Percentiles rank a stretch among this genome's conserved stretches.
phyloP scores from a whole-genome alignment of 2,329 filamentous ascomycete genomes.

The Lasiodiplodia gonubiensis region DNA sequence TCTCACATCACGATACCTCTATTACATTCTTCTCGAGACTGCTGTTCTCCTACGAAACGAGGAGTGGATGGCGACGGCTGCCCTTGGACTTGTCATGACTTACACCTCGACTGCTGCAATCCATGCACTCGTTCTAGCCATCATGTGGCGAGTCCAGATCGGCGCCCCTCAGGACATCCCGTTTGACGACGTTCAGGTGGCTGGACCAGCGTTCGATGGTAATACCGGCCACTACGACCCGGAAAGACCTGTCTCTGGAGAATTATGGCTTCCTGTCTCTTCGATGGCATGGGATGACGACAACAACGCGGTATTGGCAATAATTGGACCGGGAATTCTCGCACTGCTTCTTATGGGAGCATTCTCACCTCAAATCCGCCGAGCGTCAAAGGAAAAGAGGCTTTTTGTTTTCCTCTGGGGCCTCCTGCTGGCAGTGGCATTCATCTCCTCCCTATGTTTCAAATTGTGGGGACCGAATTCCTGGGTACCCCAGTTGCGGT shows the following conservation, averaged over 20 bases:
- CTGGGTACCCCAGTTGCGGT: neutral
- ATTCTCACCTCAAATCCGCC: neutral
- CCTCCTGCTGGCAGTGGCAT: too few species aligned
- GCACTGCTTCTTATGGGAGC: neutral
- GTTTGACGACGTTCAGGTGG: too few species aligned
- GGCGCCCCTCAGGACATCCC: too few species aligned
- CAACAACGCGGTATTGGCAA: neutral
- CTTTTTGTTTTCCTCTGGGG: neutral
- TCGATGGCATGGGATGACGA: neutral
- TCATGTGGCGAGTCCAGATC: neutral
- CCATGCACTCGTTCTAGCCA: neutral
- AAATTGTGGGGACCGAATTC: too few species aligned
- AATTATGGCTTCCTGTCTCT: neutral
- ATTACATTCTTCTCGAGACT: neutral
- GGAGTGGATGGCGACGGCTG: neutral
- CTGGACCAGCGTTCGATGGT: too few species aligned
- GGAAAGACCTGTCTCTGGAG: too few species aligned
- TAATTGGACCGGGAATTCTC: neutral
- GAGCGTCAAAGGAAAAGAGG: neutral
- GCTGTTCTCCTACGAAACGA: neutral
- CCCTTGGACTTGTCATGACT: neutral
- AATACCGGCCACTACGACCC: too few species aligned
- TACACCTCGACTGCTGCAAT: neutral
- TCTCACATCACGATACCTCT: neutral
- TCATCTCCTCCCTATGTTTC: too few species aligned